phyloP scores from a whole-genome alignment of 1,284 basidiomycete species.

The Ceratobasidium sp. region DNA sequence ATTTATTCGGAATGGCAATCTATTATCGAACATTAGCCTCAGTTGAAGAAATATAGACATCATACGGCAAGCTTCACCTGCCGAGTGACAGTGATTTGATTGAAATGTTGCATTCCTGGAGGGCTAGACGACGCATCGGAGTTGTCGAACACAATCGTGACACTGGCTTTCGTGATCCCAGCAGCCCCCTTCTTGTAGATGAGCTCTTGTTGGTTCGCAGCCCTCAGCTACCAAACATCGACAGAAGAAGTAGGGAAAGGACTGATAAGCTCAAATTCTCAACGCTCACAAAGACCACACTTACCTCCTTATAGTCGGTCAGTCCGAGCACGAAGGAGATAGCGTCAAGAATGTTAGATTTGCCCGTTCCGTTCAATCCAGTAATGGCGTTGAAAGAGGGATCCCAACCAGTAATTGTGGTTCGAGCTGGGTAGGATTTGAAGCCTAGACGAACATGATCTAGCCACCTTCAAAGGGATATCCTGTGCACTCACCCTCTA shows the following conservation, averaged over 20 bases:
- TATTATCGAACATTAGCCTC: constrained; percentile 55
- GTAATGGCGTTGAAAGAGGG: constrained; percentile 98
- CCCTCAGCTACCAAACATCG: constrained; percentile 78
- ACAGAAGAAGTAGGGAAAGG: no score
- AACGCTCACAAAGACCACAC: constrained; percentile 49
- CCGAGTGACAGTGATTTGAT: constrained; percentile 96
- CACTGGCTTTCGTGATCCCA: constrained; percentile 96
- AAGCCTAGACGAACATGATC: constrained; percentile 69
- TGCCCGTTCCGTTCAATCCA: constrained; percentile 93
- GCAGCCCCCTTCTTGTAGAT: constrained; percentile 99
- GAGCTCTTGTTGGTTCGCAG: constrained; percentile 95
- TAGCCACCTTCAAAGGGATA: neutral
- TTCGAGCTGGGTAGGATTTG: constrained; percentile 97
- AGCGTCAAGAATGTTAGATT: constrained; percentile 98
- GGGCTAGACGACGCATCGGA: constrained; percentile 92
- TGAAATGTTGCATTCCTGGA: constrained; percentile 83
- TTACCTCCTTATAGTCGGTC: constrained; percentile 89
- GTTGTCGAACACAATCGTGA: constrained; percentile 99
- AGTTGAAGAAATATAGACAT: constrained; percentile 42
- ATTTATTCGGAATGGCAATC: constrained; percentile 93
- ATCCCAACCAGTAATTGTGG: constrained; percentile 95
- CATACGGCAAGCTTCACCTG: constrained; percentile 71
- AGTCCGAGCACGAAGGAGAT: constrained; percentile 97
- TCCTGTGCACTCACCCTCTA: constrained; percentile 68
- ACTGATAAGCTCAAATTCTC: neutral